phyloP scores from a whole-genome alignment of 2,329 filamentous ascomycete species.

The Colletotrichum sp. region DNA sequence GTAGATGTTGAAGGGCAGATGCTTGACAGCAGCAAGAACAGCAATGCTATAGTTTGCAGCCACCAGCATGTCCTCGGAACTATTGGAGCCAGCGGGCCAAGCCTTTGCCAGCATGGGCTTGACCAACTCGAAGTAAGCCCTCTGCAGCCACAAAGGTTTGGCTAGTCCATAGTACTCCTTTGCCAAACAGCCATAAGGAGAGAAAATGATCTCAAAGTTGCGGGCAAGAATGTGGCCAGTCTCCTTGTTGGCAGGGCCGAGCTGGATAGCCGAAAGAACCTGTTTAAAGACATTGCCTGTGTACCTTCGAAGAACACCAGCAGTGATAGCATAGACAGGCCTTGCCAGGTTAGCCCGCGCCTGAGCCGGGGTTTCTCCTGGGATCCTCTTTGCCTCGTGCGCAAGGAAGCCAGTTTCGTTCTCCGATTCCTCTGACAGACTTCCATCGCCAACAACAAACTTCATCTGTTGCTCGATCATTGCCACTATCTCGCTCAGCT shows the following conservation, averaged over 20 bases:
- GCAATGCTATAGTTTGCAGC: constrained; percentile 49
- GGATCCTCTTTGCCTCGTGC: not conserved
- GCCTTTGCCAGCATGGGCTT: constrained; percentile 51
- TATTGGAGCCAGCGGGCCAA: constrained; percentile 33
- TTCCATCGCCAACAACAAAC: not conserved
- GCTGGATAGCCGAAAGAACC: constrained; percentile 29
- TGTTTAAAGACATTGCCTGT: constrained; percentile 41
- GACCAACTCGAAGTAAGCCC: constrained; percentile 51
- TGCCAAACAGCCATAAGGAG: constrained; percentile 41
- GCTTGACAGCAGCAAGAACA: constrained; percentile 52
- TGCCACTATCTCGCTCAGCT: constrained; percentile 16
- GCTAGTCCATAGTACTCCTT: constrained; percentile 45
- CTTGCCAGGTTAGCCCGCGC: constrained; percentile 6
- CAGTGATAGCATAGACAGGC: constrained; percentile 37
- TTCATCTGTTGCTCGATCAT: constrained; percentile 27
- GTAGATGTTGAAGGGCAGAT: constrained; percentile 57
- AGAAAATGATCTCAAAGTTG: constrained; percentile 47
- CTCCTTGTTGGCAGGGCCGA: constrained; percentile 32
- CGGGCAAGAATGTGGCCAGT: constrained; percentile 46
- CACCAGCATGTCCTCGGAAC: constrained; percentile 31
- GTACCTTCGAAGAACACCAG: constrained; percentile 43
- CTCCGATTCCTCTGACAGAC: constrained; percentile 13
- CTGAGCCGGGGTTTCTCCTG: not conserved
- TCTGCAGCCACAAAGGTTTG: constrained; percentile 54
- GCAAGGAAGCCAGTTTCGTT: constrained; percentile 5